Conservation (phyloP, 139 green algal species). For the Diplosphaera chodatii region DNA sequence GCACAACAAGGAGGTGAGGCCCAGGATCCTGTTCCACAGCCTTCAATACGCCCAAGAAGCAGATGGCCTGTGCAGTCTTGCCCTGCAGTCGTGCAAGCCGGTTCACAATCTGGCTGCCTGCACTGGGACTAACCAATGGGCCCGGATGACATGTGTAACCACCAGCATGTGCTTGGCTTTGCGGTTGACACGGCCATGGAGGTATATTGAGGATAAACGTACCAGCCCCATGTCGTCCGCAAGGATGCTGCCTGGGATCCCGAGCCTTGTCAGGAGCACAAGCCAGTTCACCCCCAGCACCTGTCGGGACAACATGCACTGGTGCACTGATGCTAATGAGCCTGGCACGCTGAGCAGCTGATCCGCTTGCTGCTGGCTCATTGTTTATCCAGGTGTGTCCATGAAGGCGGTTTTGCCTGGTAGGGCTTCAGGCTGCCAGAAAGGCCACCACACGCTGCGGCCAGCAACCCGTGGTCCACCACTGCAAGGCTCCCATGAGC, state of each 20-base stretch:
- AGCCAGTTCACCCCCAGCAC: constrained; percentile 93
- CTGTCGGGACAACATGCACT: no score
- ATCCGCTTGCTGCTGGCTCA: no score
- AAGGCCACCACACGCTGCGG: constrained; percentile 43
- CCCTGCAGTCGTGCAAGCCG: constrained; percentile 55
- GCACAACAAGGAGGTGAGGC: constrained; percentile 64
- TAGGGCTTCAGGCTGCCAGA: constrained; percentile 75
- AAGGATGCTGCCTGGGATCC: constrained; percentile 64
- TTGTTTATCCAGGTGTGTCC: no score
- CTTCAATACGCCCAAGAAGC: constrained; percentile 58
- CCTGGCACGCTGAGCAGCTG: no score
- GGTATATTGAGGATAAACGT: no score
- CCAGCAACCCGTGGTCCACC: constrained; percentile 36
- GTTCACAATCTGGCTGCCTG: no score
- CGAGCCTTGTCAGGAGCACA: constrained; percentile 66
- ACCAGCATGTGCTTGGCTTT: no score
- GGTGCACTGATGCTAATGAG: no score
- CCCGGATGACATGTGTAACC: no score
- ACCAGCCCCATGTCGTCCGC: constrained; percentile 67
- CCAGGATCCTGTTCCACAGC: constrained; percentile 25
- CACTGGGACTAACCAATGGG: no score
- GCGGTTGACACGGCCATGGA: no score
- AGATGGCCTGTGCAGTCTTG: constrained; percentile 87
- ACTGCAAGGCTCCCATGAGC: background rate
- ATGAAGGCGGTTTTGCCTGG: no score